Conservation (phyloP, 345 rosid species). For the Nasturtium officinale region DNA sequence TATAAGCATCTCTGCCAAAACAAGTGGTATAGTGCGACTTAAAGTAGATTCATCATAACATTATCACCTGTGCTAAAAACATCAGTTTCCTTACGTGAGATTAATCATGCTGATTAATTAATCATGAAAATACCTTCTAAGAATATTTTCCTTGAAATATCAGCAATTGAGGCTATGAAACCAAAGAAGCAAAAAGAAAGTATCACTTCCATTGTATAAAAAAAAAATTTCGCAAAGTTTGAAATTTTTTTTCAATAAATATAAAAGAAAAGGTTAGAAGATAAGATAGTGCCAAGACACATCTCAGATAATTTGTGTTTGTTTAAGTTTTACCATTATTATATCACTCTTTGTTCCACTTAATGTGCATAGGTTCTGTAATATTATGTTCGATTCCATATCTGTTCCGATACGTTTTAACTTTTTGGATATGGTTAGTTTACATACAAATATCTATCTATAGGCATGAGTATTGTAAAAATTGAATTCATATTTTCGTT, state of each 20-base stretch:
- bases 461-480: background rate
- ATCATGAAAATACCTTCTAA: slow-evolving; percentile 3
- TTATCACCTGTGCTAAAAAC: background rate
- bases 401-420: slow-evolving; percentile 4
- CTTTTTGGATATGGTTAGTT: background rate
- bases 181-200: slow-evolving; percentile 30
- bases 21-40: slow-evolving; percentile 18
- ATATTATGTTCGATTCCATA: background rate
- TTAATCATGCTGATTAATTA: background rate
- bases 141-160: slow-evolving; percentile 1
- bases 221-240: slow-evolving; percentile 2
- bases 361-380: background rate
- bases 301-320: slow-evolving; percentile 28
- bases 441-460: background rate
- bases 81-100: slow-evolving; percentile 3
- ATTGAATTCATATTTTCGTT: background rate
- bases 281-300: slow-evolving; percentile 29
- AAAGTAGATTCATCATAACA: slow-evolving; percentile 22
- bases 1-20: slow-evolving; percentile 18
- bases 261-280: slow-evolving; percentile 1
- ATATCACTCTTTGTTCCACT: slow-evolving; percentile 30
- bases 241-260: too few species aligned
- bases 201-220: background rate
- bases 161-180: slow-evolving; percentile 7
- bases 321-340: slow-evolving; percentile 29